Base-by-base conservation (phyloP, 106 monocot genomes). In the Dioscorea dumetorum region DNA sequence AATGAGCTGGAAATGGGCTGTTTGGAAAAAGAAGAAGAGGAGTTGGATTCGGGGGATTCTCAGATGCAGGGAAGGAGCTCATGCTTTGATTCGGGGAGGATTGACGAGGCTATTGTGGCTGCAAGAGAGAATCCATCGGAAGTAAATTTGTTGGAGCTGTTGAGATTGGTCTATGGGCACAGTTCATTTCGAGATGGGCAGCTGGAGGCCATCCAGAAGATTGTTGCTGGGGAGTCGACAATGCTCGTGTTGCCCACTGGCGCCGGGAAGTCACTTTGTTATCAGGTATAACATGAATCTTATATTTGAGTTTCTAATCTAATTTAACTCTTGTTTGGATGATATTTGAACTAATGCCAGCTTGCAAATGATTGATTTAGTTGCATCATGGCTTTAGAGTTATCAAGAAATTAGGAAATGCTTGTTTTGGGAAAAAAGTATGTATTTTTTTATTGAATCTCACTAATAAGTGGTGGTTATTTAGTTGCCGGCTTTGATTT, bases 201-300 rank as follows among this genome's bases (percentile, higher is more conserved):
- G 80, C 57, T 92, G 50, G 80, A 84, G 50, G 76, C 87, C 5
- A 89, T 97, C 32, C 82, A 79, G 74, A 69, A 75, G 32, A 79
- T 89, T 34, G 20, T 97, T 77, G 68, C 57, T 5, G 80, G 82
- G 65, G 78, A 92, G 52, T 97, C 97, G 8, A 89, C 78, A 12
- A 92, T 97, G 89, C 64, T 97, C 6, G 86, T 97, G 49, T 73
- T 97, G 69, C 97, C 97, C 48, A 97, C 97, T 33, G 97, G 97
- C 70, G 83, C 92, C 49, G 97, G 97, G 23, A 97, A 97, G 73
- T 91, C 97, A 13, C 78, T 97, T 24, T 97, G 97, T 68, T 97
- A 97, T 73, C 91, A 97, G 91, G 95, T 97, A 28, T 28, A 28
- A 28, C 28, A 28, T 28, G 28, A 28, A 28, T 3, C 28, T 28